phyloP scores from a whole-genome alignment of 2,329 filamentous ascomycete genomes.

The Ceratocystis harringtonii region DNA sequence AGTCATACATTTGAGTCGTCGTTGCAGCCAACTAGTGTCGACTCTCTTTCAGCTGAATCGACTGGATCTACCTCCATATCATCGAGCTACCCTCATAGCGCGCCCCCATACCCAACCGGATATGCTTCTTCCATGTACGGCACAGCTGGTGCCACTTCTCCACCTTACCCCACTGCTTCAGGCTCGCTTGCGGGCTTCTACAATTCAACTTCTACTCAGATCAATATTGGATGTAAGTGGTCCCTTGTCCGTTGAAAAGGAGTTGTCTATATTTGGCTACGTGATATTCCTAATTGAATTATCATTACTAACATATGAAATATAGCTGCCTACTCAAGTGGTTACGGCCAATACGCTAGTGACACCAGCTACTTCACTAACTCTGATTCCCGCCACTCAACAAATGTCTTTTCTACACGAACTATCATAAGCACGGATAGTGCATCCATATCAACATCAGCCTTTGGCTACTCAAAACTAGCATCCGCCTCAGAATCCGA shows the following conservation, averaged over 20 bases:
- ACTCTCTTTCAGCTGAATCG: neutral
- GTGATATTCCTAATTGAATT: neutral
- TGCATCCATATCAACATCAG: neutral
- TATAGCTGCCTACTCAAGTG: neutral
- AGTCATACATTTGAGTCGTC: conserved; percentile 7
- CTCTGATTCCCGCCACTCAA: conserved; percentile 2
- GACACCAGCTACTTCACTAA: neutral
- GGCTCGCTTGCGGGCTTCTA: conserved; percentile 1
- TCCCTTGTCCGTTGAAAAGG: neutral
- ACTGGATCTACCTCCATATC: neutral
- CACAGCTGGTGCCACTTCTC: neutral
- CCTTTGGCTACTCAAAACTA: neutral
- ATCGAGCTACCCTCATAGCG: neutral
- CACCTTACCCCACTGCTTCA: conserved; percentile 9
- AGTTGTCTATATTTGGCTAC: neutral
- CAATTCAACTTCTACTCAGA: neutral
- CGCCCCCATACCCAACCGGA: neutral
- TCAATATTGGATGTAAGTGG: conserved; percentile 12
- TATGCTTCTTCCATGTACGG: conserved; percentile 1
- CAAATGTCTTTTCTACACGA: conserved; percentile 7
- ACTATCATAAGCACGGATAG: neutral
- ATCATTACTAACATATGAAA: neutral
- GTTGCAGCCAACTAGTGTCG: neutral
- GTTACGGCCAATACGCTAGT: neutral
- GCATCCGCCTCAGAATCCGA: neutral